These are phyloP conservation scores for Yamadazyma oceani DNA, from an alignment of 1,139 yeast genomes.

Conservation along the genomic window DNA sequence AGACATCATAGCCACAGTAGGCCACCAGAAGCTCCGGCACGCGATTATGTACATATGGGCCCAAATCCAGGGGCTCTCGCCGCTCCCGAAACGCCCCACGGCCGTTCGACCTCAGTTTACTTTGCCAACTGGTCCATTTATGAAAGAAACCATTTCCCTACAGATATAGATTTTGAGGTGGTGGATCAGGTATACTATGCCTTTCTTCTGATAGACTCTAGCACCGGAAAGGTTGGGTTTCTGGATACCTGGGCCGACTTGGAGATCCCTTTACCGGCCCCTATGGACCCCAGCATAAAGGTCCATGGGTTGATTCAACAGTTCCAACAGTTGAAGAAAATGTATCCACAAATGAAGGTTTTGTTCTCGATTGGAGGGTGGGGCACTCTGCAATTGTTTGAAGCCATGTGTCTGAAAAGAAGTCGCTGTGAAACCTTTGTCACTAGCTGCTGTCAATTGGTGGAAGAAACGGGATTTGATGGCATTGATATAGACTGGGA, in stretches of 20 bases:
- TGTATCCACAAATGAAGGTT: constrained; percentile 53
- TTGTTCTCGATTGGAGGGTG: constrained; percentile 88
- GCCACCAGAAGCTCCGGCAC: not conserved
- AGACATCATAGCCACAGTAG: too few species aligned
- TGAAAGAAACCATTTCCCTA: constrained; percentile 58
- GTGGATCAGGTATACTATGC: constrained; percentile 78
- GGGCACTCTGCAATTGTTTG: constrained; percentile 61
- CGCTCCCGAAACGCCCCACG: not conserved
- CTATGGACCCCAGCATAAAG: constrained; percentile 16
- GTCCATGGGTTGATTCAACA: constrained; percentile 58
- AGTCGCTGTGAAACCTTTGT: constrained; percentile 49
- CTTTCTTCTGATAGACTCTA: constrained; percentile 58
- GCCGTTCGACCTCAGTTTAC: constrained; percentile 31
- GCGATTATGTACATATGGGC: too few species aligned
- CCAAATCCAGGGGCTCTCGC: too few species aligned
- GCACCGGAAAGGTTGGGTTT: constrained; percentile 52
- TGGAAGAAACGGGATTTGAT: constrained; percentile 67
- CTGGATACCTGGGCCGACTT: constrained; percentile 73
- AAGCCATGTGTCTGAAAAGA: constrained; percentile 39
- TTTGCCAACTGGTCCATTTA: constrained; percentile 74
- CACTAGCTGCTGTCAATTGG: constrained; percentile 43
- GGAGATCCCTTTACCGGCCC: constrained; percentile 39
- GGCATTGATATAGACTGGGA: constrained; percentile 98
- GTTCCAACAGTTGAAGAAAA: constrained; percentile 48
- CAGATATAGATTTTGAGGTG: constrained; percentile 56